Conservation (phyloP, 2,329 filamentous ascomycete genomes). For the Pyrenochaeta sp. region DNA sequence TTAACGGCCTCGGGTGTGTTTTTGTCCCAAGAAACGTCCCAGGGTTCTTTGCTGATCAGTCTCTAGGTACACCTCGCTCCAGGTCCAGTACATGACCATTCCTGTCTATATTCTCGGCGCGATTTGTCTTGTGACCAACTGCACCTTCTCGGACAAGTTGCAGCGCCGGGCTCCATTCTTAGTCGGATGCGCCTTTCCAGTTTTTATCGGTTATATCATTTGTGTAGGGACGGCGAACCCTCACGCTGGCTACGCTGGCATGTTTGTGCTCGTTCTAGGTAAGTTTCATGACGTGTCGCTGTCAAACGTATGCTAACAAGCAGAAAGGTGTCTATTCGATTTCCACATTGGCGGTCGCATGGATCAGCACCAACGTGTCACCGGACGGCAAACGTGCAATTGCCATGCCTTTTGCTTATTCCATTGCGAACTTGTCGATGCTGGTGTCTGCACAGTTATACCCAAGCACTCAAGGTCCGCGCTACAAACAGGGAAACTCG, state of each 20-base stretch:
- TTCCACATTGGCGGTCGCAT: constrained; percentile 36
- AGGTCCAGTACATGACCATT: constrained; percentile 48
- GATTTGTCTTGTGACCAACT: constrained; percentile 31
- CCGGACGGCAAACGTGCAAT: constrained; percentile 48
- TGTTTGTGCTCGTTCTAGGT: constrained; percentile 38
- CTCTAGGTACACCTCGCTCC: constrained; percentile 19
- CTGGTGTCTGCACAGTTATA: constrained; percentile 48
- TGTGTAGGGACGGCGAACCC: constrained; percentile 37
- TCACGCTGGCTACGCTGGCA: constrained; percentile 45
- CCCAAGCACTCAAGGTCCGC: constrained; percentile 39
- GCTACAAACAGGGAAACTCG: constrained; percentile 30
- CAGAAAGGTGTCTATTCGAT: constrained; percentile 28
- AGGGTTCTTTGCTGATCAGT: not conserved
- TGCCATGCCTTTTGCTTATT: constrained; percentile 41
- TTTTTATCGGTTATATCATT: constrained; percentile 47
- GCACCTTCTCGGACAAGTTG: constrained; percentile 44
- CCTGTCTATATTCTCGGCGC: constrained; percentile 46
- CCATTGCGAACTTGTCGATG: constrained; percentile 40
- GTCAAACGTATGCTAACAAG: too few relatives aligned
- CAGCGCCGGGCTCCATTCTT: constrained; percentile 5
- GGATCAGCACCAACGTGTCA: constrained; percentile 46
- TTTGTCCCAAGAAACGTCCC: not conserved
- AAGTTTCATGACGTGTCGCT: too few relatives aligned
- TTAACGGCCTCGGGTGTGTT: constrained; percentile 27
- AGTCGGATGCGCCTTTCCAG: constrained; percentile 37